Evolutionary conservation across 176 grass and related monocot species (phyloP).

Genomic region (Oryza glaberrima): DNA sequence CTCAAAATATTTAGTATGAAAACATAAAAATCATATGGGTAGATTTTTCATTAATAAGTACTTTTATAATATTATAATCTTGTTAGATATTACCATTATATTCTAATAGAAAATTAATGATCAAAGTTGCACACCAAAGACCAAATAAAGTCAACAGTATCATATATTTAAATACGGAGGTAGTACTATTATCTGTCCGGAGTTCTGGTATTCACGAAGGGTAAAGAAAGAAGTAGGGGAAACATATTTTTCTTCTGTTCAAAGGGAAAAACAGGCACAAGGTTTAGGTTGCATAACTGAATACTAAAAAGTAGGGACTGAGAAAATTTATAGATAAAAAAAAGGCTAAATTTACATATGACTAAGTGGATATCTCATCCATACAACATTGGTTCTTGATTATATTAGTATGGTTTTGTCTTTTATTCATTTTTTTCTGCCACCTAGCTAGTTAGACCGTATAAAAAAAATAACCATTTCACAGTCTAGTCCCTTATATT

Average conservation of each 20-base stretch:
- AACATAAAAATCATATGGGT: no score
- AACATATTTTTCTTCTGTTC: neutral
- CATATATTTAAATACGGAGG: no score
- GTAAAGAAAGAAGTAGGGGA: neutral
- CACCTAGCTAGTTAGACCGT: neutral
- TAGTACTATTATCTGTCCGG: neutral
- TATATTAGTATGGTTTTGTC: neutral
- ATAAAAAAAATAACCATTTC: neutral
- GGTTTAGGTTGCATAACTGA: conserved; percentile 2
- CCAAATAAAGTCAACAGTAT: no score
- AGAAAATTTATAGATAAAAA: neutral
- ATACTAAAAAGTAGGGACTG: neutral
- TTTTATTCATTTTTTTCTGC: neutral
- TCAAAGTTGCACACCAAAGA: no score
- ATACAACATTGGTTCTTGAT: neutral
- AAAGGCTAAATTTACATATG: neutral
- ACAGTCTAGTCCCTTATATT: neutral
- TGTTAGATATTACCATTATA: no score
- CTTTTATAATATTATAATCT: no score
- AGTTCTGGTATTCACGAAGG: neutral
- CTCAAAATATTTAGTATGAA: no score
- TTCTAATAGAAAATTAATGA: no score
- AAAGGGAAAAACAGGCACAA: conserved; percentile 19
- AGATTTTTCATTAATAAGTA: no score
- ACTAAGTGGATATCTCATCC: conserved; percentile 18